Evolutionary conservation across 768 basidiomycete species (phyloP).

Genomic region (Rhodotorula kratochvilovae): DNA sequence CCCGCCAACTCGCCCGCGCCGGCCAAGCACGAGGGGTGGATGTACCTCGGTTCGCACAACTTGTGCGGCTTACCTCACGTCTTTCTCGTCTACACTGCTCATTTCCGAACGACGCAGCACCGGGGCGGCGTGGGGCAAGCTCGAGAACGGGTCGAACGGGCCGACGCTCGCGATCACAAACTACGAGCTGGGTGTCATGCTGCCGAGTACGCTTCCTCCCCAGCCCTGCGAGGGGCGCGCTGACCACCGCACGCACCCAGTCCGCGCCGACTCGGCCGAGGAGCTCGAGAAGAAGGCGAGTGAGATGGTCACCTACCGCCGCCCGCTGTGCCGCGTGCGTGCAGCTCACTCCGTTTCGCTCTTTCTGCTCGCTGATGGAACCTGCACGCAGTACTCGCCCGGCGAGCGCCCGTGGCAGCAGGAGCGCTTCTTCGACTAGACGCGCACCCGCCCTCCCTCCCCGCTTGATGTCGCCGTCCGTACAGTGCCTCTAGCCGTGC

Average conservation of each 20-base stretch:
- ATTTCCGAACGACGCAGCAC: background rate
- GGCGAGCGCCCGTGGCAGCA: constrained; percentile 30
- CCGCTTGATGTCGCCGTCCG: background rate
- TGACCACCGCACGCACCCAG: background rate
- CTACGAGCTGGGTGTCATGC: constrained; percentile 35
- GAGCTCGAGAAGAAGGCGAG: constrained; percentile 28
- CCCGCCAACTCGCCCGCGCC: background rate
- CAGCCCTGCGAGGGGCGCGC: no score
- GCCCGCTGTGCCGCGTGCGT: constrained; percentile 21
- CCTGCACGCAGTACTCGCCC: background rate
- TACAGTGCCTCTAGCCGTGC: background rate
- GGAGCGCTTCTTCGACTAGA: constrained; percentile 8
- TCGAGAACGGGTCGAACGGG: background rate
- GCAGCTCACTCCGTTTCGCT: background rate
- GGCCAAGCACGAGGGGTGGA: constrained; percentile 17
- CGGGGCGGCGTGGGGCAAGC: constrained; percentile 30
- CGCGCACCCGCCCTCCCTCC: background rate
- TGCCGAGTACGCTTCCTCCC: constrained; percentile 16
- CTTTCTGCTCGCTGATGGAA: background rate
- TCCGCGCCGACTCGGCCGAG: constrained; percentile 12
- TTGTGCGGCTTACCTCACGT: constrained; percentile 10
- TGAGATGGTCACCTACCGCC: constrained; percentile 18
- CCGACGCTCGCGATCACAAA: constrained; percentile 16
- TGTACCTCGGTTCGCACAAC: constrained; percentile 37
- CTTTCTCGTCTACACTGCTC: no score